Base-by-base conservation (phyloP, 2,329 filamentous ascomycete species). In the Cryphonectria carpinicola region DNA sequence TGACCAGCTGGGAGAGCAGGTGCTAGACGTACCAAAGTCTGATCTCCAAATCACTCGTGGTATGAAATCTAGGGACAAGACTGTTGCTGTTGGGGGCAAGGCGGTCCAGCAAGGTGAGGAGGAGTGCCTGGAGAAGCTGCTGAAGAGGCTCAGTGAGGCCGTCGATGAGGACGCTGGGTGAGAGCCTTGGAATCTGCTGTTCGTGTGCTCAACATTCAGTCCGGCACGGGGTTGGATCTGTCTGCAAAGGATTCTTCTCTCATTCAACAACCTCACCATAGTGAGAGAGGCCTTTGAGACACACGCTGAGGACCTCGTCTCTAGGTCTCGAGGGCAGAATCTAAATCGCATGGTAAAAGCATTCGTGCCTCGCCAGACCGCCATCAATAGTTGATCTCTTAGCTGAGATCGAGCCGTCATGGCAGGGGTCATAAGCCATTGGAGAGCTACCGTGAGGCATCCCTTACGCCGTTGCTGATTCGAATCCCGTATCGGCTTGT, bases 11-110 rank as follows among this genome's bases (percentile, higher is more conserved):
- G 28, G 28, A 49, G 22, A 11, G 3, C 73, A 90, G 87, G 83
- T 85, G 7, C 82, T 93, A 2, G 82, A 83, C 1, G 81, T 91
- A 8, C 86, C 90, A 41, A 92, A 90, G 76, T 90, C 90, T 1
- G 85, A 88, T 71, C 80, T 93, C 1, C 83, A 86, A 60, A 86
- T 93, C 56, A 85, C 86, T 17, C 88, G 88, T 22, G 91, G 91
- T 0, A 77, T 85, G 67, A 93, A 90, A 78, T 89, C 87, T 28
- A 84, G 87, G 70, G 87, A 90, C 60, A 94, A 93, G 80, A 90
- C 85, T 0, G 79, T 92, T 17, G 80, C 83, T 3, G 69, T 86
- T 8, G 77, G 68, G 11, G 82, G 81, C 19, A 73, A 70, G 10
- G 74, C 72, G 70, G 71, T 76, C 17, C 74, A 74, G 46, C 71